Evolutionary conservation across 495 filamentous ascomycete species (phyloP), one percentile per base, ranked within the genome.

Genomic region (Tuber calosporum): DNA sequence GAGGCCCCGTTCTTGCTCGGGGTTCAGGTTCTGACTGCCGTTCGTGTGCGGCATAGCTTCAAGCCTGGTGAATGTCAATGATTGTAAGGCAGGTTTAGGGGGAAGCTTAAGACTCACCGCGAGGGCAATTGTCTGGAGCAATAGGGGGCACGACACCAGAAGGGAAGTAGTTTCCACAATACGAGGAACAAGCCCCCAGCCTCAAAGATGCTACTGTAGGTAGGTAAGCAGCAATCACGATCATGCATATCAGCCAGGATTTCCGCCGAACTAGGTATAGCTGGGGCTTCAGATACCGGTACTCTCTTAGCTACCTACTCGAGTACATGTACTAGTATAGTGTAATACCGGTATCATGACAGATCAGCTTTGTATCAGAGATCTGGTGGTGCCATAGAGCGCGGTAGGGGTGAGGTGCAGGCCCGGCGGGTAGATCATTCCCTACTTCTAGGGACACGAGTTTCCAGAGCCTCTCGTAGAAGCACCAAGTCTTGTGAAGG

Each of bases 171-270:
- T 62, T 62, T 62, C 30, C 48, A 26, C 22, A 58, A 58, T 58
- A 58, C 48, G 48, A 58, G 48, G n/a, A 58, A 13, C 13, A 26
- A 11, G 22, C 9, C 11, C 11, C 13, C 13, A 9, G 48, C 48
- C 34, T 34, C 26, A 13, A 13, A 34, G 53, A 13, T 34, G 53
- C 13, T 62, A n/a, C n/a, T n/a, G n/a, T n/a, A 26, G 26, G 48
- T 62, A 13, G 53, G 53, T 62, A 26, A 62, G 26, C 53, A 34
- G 53, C 53, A 17, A 34, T 62, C 53, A 34, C 13, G 53, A 19
- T 62, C 53, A 62, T 13, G 53, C 53, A 62, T 62, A 62, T 62
- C 26, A 26, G 53, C 26, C 53, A 62, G 53, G 53, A 62, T 62
- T 62, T 0, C 53, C 53, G 19, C 13, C 53, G 26, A 62, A 62